Percentiles rank a stretch among this genome's conserved stretches.
phyloP scores from a whole-genome alignment of 2,329 filamentous ascomycete genomes.

The Peltaster fructicola region DNA sequence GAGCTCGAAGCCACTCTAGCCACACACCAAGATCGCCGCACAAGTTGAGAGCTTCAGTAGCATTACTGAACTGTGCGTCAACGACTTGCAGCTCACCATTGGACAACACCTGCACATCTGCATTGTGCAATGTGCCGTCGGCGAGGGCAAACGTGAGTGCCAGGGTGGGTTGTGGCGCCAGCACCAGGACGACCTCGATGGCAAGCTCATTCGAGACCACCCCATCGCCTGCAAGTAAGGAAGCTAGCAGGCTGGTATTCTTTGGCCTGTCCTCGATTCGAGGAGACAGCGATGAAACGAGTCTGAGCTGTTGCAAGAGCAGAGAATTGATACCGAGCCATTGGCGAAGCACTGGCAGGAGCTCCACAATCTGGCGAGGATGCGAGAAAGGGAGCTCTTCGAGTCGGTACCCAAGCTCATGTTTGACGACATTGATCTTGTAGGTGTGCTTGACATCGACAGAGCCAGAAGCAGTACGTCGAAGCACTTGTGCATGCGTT shows the following conservation, averaged over 20 bases:
- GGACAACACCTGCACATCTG: background rate
- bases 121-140: background rate
- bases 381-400: constrained; percentile 59
- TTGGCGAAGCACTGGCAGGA: constrained; percentile 59
- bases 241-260: background rate
- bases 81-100: constrained; percentile 1
- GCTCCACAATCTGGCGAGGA: constrained; percentile 54
- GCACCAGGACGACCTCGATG: background rate
- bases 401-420: constrained; percentile 51
- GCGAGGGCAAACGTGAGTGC: background rate
- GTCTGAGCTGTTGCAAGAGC: constrained; percentile 20
- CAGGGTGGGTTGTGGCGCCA: background rate
- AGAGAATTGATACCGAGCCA: constrained; percentile 54
- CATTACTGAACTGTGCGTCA: background rate
- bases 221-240: background rate
- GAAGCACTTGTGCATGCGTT: too few relatives aligned
- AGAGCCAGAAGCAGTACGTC: too few relatives aligned
- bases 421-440: constrained; percentile 52
- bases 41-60: background rate
- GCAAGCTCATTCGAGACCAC: too few relatives aligned
- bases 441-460: constrained; percentile 29
- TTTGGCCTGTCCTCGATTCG: background rate
- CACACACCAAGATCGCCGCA: constrained; percentile 1
- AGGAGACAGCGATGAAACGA: background rate
- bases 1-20: constrained; percentile 1